Conservation (phyloP, 1,139 yeast species). For the Meyerozyma carpophila region DNA sequence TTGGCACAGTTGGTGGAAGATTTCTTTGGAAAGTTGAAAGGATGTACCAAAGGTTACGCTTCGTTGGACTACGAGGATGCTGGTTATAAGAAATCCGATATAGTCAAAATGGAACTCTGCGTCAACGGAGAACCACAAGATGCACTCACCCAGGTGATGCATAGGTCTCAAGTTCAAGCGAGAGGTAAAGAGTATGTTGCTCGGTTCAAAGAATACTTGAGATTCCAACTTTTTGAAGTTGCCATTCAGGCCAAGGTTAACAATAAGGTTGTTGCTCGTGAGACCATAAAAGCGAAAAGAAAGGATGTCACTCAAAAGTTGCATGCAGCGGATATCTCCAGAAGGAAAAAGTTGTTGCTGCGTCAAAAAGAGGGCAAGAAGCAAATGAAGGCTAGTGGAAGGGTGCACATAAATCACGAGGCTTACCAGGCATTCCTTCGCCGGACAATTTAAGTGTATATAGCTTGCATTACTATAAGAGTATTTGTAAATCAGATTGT, state of each 20-base stretch:
- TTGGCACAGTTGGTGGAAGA: slow-evolving; percentile 89
- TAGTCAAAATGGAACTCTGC: slow-evolving; percentile 81
- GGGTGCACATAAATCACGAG: slow-evolving; percentile 72
- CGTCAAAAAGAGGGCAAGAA: slow-evolving; percentile 95
- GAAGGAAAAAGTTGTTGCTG: slow-evolving; percentile 81
- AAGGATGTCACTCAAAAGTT: slow-evolving; percentile 89
- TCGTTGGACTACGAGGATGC: slow-evolving; percentile 92
- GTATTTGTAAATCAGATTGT: too few relatives aligned
- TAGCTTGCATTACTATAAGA: neutral
- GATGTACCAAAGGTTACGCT: slow-evolving; percentile 88
- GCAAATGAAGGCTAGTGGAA: slow-evolving; percentile 74
- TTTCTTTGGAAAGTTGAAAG: slow-evolving; percentile 88
- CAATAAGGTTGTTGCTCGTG: slow-evolving; percentile 78
- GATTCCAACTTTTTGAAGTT: slow-evolving; percentile 84
- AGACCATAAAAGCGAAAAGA: slow-evolving; percentile 87
- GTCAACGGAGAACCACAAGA: slow-evolving; percentile 90
- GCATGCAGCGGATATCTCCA: slow-evolving; percentile 89
- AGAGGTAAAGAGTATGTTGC: slow-evolving; percentile 80
- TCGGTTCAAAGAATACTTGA: slow-evolving; percentile 70
- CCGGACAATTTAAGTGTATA: slow-evolving; percentile 17
- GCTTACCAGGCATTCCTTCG: slow-evolving; percentile 72
- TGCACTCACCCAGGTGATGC: slow-evolving; percentile 89
- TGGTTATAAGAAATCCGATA: slow-evolving; percentile 75
- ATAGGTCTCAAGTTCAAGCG: slow-evolving; percentile 65
- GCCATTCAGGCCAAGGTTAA: slow-evolving; percentile 90